Evolutionary conservation across 176 grass and related monocot species (phyloP), one percentile per base, ranked within the genome.

Genomic region (Lolium rigidum): DNA sequence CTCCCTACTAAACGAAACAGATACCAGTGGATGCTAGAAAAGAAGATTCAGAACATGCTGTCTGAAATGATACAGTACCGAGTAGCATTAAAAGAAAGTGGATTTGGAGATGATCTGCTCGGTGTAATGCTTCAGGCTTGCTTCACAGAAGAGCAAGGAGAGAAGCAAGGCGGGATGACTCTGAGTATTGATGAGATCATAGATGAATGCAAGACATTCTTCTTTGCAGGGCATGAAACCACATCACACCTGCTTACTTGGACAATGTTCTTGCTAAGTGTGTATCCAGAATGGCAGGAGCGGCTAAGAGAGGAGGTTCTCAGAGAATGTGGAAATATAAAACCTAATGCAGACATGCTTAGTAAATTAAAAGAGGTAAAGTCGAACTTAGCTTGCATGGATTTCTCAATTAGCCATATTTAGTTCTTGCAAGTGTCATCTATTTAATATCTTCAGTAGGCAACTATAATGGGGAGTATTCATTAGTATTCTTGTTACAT

Each of bases 351-450:
- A 15, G 35, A 67, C 35, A 17, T 17, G 28, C 64, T 67, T 37
- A 67, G 35, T 9, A 67, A 67, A 67, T 15, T 67, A 37, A 67
- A 67, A 67, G 64, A 67, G 64, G 64, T 17, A 67, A 67, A 67
- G 35, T 12, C 35, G 16, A 38, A 43, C 2, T 5, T 24, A 60
- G 0, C 9, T 21, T 58, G 18, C 6, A 18, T 9, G 16, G 7
- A 67, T 37, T 67, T 7, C 35, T n/a, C n/a, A 58, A 58, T n/a
- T 58, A n/a, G 9, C 18, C 18, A 58, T 58, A 18, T 21, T n/a
- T 58, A n/a, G 2, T n/a, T n/a, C 18, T 58, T 58, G 56, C 56
- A 58, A 58, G 18, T n/a, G 56, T 58, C 56, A n/a, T 7, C 7
- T n/a, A 58, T n/a, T 58, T n/a, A 8, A 43, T 43, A 58, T 58